Evolutionary conservation across 1,284 basidiomycete species (phyloP).

Genomic region (Rhodotorula sp.): DNA sequence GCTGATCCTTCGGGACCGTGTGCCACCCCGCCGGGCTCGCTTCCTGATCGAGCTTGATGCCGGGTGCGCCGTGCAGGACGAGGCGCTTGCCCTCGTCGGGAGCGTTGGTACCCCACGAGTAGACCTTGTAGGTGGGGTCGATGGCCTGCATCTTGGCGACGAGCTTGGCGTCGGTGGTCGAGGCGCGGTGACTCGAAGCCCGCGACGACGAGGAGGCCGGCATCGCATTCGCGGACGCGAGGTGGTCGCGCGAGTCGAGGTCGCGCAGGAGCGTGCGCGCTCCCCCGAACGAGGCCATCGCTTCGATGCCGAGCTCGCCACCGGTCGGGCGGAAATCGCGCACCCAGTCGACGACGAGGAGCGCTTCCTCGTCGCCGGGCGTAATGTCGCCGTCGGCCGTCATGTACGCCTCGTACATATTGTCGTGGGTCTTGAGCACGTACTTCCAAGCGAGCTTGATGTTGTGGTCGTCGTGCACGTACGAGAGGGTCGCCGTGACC

Average conservation of each 20-base stretch:
- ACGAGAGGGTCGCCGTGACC: constrained; percentile 33
- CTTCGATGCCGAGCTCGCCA: constrained; percentile 43
- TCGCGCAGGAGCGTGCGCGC: constrained; percentile 12
- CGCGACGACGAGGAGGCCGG: neutral
- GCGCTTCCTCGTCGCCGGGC: constrained; percentile 29
- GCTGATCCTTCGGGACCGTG: constrained; percentile 51
- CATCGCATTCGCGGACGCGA: neutral
- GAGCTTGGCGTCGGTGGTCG: constrained; percentile 23
- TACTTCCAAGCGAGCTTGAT: constrained; percentile 44
- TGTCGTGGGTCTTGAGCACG: constrained; percentile 39
- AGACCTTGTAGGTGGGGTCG: constrained; percentile 42
- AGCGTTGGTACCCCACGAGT: constrained; percentile 42
- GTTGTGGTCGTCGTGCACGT: constrained; percentile 34
- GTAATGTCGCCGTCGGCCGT: constrained; percentile 30
- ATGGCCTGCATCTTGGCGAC: constrained; percentile 12
- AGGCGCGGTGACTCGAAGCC: constrained; percentile 10
- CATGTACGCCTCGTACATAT: constrained; percentile 46
- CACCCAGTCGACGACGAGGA: constrained; percentile 45
- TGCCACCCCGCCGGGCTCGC: constrained; percentile 91
- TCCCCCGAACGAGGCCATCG: constrained; percentile 32
- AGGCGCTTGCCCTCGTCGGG: constrained; percentile 41
- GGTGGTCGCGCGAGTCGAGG: neutral
- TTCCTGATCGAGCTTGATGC: constrained; percentile 36
- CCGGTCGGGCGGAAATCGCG: constrained; percentile 47
- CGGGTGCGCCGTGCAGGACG: constrained; percentile 33